Percentiles rank a stretch among this genome's conserved stretches.
These are phyloP conservation scores for Aphanomyces astaci DNA, from an alignment of 352 stramenopile genomes.

Conservation along the genomic window DNA sequence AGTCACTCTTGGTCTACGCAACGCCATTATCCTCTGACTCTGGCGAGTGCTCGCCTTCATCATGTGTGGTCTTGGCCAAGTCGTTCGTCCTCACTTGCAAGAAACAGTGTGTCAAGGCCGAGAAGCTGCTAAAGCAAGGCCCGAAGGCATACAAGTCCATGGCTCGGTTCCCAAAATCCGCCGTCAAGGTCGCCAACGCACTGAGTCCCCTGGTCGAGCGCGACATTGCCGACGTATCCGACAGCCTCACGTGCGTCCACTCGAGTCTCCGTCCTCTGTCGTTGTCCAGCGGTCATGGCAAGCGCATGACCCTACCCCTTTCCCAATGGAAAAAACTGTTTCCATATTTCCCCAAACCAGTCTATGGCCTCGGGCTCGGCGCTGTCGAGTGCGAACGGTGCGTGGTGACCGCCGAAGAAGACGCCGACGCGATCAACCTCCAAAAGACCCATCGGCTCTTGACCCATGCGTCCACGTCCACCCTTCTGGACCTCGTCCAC, in stretches of 20 bases:
- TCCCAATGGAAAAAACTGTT: constrained; percentile 40
- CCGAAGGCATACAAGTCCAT: constrained; percentile 29
- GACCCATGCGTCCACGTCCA: constrained; percentile 39
- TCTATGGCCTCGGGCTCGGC: constrained; percentile 43
- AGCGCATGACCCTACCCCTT: constrained; percentile 47
- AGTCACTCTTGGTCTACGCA: constrained; percentile 9
- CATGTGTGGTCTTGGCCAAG: constrained; percentile 50
- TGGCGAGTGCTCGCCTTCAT: not conserved
- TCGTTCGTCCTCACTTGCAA: constrained; percentile 67
- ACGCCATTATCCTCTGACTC: not conserved
- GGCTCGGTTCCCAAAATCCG: not conserved
- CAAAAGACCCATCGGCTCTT: constrained; percentile 58
- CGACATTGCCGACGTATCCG: constrained; percentile 47
- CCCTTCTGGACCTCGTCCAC: constrained; percentile 59
- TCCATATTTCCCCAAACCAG: constrained; percentile 46
- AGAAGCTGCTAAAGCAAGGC: constrained; percentile 73
- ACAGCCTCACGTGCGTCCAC: constrained; percentile 43
- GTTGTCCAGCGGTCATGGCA: constrained; percentile 52
- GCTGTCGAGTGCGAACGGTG: constrained; percentile 51
- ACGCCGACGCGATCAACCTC: constrained; percentile 44
- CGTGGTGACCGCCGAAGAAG: constrained; percentile 42
- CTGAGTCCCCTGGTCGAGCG: constrained; percentile 26
- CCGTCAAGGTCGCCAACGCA: constrained; percentile 25
- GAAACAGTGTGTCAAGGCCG: constrained; percentile 56
- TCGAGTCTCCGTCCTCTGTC: constrained; percentile 40